Percentiles rank a stretch among this genome's conserved stretches.
Evolutionary conservation across 2,329 filamentous ascomycete genomes (phyloP).

Genomic region (Pestalotiopsis sp.): DNA sequence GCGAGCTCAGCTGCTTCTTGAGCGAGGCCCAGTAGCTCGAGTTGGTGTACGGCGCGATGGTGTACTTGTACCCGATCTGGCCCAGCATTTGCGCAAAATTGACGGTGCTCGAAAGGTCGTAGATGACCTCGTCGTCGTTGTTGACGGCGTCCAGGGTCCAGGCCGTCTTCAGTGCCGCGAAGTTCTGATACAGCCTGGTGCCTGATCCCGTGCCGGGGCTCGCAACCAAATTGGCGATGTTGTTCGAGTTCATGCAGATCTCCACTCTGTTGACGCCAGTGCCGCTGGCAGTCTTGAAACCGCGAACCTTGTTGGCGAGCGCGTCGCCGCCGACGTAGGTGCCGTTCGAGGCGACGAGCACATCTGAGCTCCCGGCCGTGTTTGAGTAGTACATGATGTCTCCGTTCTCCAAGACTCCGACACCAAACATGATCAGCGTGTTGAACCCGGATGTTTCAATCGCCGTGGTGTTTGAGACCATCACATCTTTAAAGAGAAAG

Average conservation of each 20-base stretch:
- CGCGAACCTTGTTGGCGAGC: slow-evolving; percentile 49
- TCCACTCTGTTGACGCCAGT: slow-evolving; percentile 42
- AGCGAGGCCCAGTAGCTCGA: slow-evolving; percentile 38
- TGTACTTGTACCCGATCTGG: slow-evolving; percentile 43
- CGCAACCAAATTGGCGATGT: slow-evolving; percentile 41
- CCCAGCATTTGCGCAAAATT: slow-evolving; percentile 45
- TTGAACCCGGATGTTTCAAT: slow-evolving; percentile 46
- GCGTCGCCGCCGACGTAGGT: slow-evolving; percentile 50
- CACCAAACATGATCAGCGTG: slow-evolving; percentile 44
- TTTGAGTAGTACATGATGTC: slow-evolving; percentile 50
- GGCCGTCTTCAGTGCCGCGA: slow-evolving; percentile 39
- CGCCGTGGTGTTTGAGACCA: slow-evolving; percentile 45
- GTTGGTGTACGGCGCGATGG: slow-evolving; percentile 46
- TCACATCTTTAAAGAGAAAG: slow-evolving; percentile 46
- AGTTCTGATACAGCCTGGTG: slow-evolving; percentile 42
- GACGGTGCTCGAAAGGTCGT: slow-evolving; percentile 44
- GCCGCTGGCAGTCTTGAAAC: slow-evolving; percentile 37
- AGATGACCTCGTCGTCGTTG: slow-evolving; percentile 48
- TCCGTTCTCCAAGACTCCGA: slow-evolving; percentile 44
- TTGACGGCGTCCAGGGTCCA: slow-evolving; percentile 49
- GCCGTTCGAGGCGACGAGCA: slow-evolving; percentile 39
- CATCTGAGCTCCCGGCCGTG: slow-evolving; percentile 38
- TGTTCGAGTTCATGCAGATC: slow-evolving; percentile 45
- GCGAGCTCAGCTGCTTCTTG: slow-evolving; percentile 31
- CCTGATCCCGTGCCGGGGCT: slow-evolving; percentile 34